Base-by-base conservation (phyloP, 1,284 basidiomycete genomes). In the Violaceomyces palustris region DNA sequence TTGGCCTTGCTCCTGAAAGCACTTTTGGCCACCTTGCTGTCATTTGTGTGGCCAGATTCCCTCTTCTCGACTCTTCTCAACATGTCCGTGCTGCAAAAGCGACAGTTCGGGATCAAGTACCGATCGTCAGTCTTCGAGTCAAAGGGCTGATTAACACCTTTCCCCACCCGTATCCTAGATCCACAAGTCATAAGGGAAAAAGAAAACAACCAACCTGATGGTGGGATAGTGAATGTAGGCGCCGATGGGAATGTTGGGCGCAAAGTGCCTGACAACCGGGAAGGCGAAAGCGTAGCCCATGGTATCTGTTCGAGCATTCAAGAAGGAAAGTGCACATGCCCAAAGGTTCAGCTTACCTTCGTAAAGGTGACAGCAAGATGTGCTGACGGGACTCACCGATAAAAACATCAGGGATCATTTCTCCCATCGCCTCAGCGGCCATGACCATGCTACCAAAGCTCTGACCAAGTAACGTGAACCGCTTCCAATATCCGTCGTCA, bases 211-310 rank as follows among this genome's bases (percentile, higher is more conserved):
- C 14, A 15, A 44, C 42, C 7, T 73, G 69, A 98, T 93, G 6
- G 88, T 93, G 0, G 93, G 93, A 68, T 96, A 99, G 75, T 99
- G 94, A 4, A 92, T 83, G 69, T 98, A 98, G 18, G 89, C 85
- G 2, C 87, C 91, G 12, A 93, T 80, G 0, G 87, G 84, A 17
- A 88, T 77, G 9, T 78, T 74, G 3, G 78, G 78, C 1, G 45
- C 37, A 5, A 93, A 73, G 28, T 82, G 74, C 4, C 81, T 77
- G 3, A 89, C 84, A 11, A 87, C 75, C 3, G 86, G 88, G 67
- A 87, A 91, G 0, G 88, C 87, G 68, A 97, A 97, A 0, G 89
- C 90, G 67, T 94, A 96, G 19, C 94, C 93, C 91, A 97, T 97
- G 0, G 92, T 91, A 72, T 98, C 92, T 93, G 58, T 17, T 18